Conservation (phyloP, 768 basidiomycete species). For the Melanogaster broomeanus region DNA sequence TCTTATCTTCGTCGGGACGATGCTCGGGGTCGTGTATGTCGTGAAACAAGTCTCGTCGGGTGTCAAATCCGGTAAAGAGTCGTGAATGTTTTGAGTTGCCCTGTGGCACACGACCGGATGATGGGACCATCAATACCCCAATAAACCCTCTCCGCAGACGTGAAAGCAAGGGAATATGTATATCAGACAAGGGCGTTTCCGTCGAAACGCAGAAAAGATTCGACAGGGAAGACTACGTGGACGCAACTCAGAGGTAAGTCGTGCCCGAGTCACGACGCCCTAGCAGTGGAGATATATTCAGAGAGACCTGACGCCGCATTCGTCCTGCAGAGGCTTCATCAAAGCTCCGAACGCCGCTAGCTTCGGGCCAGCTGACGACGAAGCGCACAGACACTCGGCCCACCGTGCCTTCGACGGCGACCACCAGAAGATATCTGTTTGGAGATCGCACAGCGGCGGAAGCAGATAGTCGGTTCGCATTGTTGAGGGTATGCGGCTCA, state of each 20-base stretch:
- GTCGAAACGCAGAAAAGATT: conserved; percentile 63
- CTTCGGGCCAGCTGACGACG: conserved; percentile 22
- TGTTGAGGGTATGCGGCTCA: neutral
- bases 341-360: conserved; percentile 51
- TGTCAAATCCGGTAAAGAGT: conserved; percentile 52
- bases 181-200: conserved; percentile 62
- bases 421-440: conserved; percentile 3
- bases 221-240: conserved; percentile 65
- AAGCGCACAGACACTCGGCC: conserved; percentile 9
- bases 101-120: neutral
- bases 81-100: conserved; percentile 40
- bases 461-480: neutral
- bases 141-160: conserved; percentile 41
- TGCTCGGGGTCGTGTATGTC: conserved; percentile 44
- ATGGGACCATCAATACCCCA: too few relatives aligned
- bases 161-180: conserved; percentile 54
- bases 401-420: neutral
- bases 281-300: neutral
- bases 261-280: too few relatives aligned
- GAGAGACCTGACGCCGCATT: too few relatives aligned
- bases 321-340: conserved; percentile 46
- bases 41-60: conserved; percentile 42
- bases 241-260: conserved; percentile 77
- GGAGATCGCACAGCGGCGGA: conserved; percentile 3
- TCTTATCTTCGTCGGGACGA: conserved; percentile 44